Evolutionary conservation across 2,329 filamentous ascomycete species (phyloP).

Genomic region (Colletotrichum ledebouriae): DNA sequence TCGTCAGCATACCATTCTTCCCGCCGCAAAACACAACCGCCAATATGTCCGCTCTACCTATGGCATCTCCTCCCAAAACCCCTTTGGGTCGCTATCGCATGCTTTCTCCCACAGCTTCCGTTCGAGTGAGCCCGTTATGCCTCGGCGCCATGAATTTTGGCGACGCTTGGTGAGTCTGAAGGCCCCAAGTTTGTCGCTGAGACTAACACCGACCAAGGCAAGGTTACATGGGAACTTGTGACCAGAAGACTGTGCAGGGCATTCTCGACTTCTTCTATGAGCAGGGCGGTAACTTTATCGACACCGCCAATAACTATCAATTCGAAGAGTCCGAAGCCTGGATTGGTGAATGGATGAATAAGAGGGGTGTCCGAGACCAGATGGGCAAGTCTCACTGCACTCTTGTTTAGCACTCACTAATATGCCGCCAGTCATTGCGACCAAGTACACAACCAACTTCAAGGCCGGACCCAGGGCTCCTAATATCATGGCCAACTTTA

Average conservation of each 20-base stretch:
- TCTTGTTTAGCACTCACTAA: background rate
- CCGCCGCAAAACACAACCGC: background rate
- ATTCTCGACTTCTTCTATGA: constrained; percentile 77
- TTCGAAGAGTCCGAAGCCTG: constrained; percentile 72
- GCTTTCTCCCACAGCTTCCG: constrained; percentile 73
- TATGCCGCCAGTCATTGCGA: constrained; percentile 69
- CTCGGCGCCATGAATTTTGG: constrained; percentile 78
- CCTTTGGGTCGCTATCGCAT: constrained; percentile 75
- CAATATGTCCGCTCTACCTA: constrained; percentile 50
- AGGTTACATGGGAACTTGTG: constrained; percentile 72
- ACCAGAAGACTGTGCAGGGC: constrained; percentile 71
- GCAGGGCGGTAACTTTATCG: constrained; percentile 79
- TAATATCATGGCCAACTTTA: constrained; percentile 64
- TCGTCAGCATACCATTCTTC: constrained; percentile 8
- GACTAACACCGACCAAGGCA: constrained; percentile 54
- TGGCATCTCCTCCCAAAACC: constrained; percentile 66
- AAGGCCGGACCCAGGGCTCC: constrained; percentile 55
- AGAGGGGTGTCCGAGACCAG: constrained; percentile 73
- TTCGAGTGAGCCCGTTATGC: constrained; percentile 76
- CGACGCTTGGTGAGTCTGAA: constrained; percentile 58
- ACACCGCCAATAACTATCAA: constrained; percentile 79
- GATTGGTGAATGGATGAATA: constrained; percentile 79
- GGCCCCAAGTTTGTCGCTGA: background rate
- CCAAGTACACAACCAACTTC: constrained; percentile 76
- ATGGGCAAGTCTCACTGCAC: constrained; percentile 60